These are phyloP conservation scores for Nannochloris sp. DNA, from an alignment of 139 green algal species.

Conservation along the genomic window DNA sequence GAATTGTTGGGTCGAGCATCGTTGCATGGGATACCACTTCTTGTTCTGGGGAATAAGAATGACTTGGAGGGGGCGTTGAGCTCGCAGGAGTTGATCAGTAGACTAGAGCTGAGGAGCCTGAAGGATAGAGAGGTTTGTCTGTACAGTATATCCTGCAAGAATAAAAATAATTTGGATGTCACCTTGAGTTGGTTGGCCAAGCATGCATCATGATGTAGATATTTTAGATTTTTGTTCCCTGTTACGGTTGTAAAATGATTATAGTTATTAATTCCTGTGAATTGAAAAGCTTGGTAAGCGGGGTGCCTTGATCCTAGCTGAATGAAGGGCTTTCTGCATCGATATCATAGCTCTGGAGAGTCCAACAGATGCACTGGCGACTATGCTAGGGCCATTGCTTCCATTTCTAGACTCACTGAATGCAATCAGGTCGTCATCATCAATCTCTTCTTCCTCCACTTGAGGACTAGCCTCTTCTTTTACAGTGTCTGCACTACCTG, in stretches of 20 bases:
- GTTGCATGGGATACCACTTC: conserved; percentile 76
- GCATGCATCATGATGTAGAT: conserved; percentile 57
- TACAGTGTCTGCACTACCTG: neutral
- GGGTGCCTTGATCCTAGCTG: conserved; percentile 16
- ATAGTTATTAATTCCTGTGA: neutral
- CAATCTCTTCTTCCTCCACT: conserved; percentile 23
- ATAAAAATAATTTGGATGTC: conserved; percentile 87
- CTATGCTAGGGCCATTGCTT: neutral
- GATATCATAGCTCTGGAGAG: conserved; percentile 20
- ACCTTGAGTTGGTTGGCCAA: conserved; percentile 88
- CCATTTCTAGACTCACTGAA: neutral
- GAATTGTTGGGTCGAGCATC: conserved; percentile 63
- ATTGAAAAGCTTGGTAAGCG: neutral
- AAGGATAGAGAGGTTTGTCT: conserved; percentile 76
- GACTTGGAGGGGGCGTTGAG: conserved; percentile 77
- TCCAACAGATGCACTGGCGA: conserved; percentile 26
- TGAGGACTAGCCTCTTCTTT: neutral
- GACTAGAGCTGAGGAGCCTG: conserved; percentile 61
- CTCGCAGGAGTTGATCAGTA: conserved; percentile 62
- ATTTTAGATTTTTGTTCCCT: conserved; percentile 1
- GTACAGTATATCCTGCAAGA: conserved; percentile 94
- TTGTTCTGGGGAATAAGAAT: conserved; percentile 98
- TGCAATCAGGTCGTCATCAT: conserved; percentile 40
- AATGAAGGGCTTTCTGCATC: conserved; percentile 16
- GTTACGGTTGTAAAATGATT: neutral